A percentile compares a stretch with the other conserved stretches of the same genome.
phyloP scores from a whole-genome alignment of 371 early-diverging fungal species.

The Mucor racemosus region DNA sequence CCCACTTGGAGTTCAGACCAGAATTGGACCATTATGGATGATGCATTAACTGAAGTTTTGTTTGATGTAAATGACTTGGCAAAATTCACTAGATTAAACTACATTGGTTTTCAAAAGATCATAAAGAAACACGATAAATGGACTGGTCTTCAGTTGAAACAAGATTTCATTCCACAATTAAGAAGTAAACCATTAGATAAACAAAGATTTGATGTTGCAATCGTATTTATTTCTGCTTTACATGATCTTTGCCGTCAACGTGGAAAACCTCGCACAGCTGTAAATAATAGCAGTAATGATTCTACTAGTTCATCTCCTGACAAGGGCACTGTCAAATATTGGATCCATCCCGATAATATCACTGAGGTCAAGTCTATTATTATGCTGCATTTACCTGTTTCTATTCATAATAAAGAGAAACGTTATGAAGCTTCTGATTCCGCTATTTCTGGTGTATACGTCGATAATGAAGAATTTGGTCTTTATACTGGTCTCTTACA shows the following conservation, averaged over 20 bases:
- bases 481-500: conserved; percentile 92
- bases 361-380: conserved; percentile 94
- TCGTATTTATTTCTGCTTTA: conserved; percentile 51
- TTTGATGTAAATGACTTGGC: conserved; percentile 87
- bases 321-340: conserved; percentile 93
- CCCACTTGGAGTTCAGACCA: conserved; percentile 40
- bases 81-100: conserved; percentile 90
- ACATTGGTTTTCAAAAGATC: conserved; percentile 92
- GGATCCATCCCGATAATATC: conserved; percentile 99
- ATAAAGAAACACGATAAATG: conserved; percentile 94
- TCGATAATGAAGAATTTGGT: conserved; percentile 93
- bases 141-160: conserved; percentile 71
- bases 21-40: conserved; percentile 49
- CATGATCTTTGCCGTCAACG: conserved; percentile 48
- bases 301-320: conserved; percentile 45
- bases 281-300: conserved; percentile 18
- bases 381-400: conserved; percentile 94
- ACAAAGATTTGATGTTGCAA: conserved; percentile 62
- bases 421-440: conserved; percentile 57
- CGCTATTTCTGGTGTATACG: conserved; percentile 91
- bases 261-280: conserved; percentile 38
- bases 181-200: conserved; percentile 57
- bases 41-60: conserved; percentile 50
- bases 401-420: conserved; percentile 75
- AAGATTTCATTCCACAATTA: conserved; percentile 81